Base-by-base conservation (phyloP, 495 filamentous ascomycete genomes). In the Delitschia confertaspora region DNA sequence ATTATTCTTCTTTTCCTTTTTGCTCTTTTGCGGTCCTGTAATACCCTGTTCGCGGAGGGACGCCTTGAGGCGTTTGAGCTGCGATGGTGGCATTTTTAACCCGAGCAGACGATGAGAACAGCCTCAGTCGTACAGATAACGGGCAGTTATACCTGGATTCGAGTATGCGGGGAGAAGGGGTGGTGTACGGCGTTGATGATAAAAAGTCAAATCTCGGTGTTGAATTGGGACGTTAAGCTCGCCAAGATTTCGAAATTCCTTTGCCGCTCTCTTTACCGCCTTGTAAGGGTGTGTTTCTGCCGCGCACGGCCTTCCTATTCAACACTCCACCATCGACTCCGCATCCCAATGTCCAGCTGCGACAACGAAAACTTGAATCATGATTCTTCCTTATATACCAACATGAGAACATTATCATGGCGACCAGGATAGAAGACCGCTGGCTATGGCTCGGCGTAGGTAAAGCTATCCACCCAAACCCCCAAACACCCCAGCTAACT, bases 41-140 rank as follows among this genome's bases (percentile, higher is more conserved):
- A 96, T 78, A 17, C 91, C 89, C 44, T 87, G 84, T 21, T 93
- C 83, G 45, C 76, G 74, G 9, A 98, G 72, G 4, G 88, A 94
- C 44, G 82, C 70, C 65, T 94, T 98, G 11, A 98, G 75, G 65
- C 87, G 86, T 64, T 96, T 96, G 13, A 98, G 72, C 65, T 98
- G 91, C 6, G 91, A 98, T 47, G 88, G 85, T 41, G 89, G 74
- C 91, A 98, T 98, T 10, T 16, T 30, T 4, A n/a, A 16, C 2
- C 17, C 8, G 8, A 7, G n/a, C n/a, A n/a, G n/a, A n/a, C n/a
- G n/a, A 13, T 14, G 13, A 18, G 3, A 9, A 9, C 33, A 18
- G 9, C 10, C 33, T 17, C 10, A 3, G 33, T 3, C 33, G 10
- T 35, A 3, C 3, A 16, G 3, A 35, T 35, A 10, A n/a, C 10